Evolutionary conservation across 2,329 filamentous ascomycete species (phyloP), one percentile per base, ranked within the genome.

Genomic region (Phaeosphaeria sp.): DNA sequence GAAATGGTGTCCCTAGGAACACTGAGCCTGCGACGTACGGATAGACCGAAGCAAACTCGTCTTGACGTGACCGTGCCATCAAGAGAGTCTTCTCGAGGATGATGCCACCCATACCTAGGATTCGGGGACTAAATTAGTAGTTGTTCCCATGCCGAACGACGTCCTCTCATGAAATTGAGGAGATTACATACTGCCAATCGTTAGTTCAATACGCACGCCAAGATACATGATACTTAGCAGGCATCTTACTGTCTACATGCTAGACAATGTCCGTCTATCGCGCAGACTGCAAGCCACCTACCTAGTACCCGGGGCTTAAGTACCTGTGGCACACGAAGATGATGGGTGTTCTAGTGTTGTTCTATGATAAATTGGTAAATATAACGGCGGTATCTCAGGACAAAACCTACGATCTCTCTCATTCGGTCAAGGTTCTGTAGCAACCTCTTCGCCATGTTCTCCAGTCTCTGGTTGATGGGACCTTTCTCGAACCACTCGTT

Each of bases 291-390:
- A n/a, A n/a, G n/a, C n/a, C n/a, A n/a, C n/a, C n/a, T n/a, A n/a
- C n/a, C n/a, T n/a, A n/a, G n/a, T n/a, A n/a, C n/a, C n/a, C n/a
- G n/a, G n/a, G n/a, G n/a, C n/a, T n/a, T n/a, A n/a, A n/a, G n/a
- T n/a, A n/a, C n/a, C n/a, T 71, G 51, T 73, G 71, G 22, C 64
- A 62, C 18, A 74, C 57, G 39, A 74, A 74, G 33, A 74, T 68
- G 20, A 74, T 73, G 3, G 72, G 69, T 1, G 59, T 67, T 47
- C 65, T 67, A 27, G 51, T 56, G 11, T 61, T 61, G 45, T 54
- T 63, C 65, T 64, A 42, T 30, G 33, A 42, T n/a, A 46, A 51
- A 49, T 64, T 30, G 57, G 59, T 44, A 40, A 30, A 20, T 39
- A n/a, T 33, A n/a, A 5, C 47, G n/a, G 18, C 13, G 24, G 18